Percentiles rank a stretch among this genome's conserved stretches.
phyloP scores from a whole-genome alignment of 2,329 filamentous ascomycete species.

The Ophiocordyceps camponoti-floridani region DNA sequence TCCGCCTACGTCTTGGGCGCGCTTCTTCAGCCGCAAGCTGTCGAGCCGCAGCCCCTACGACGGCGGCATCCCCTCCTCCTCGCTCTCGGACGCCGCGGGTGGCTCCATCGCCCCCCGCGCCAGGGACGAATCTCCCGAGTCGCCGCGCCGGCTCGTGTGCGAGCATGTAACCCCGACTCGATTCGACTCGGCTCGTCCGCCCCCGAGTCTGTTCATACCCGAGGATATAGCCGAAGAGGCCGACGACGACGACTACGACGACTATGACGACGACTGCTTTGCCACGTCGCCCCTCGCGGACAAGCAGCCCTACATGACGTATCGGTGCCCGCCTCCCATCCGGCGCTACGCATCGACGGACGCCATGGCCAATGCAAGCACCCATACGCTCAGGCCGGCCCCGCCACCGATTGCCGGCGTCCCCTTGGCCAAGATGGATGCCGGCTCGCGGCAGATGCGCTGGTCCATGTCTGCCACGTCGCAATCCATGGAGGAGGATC shows the following conservation, averaged over 20 bases:
- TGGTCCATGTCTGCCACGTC: conserved; percentile 12
- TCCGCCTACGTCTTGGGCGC: conserved; percentile 30
- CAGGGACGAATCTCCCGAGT: no score
- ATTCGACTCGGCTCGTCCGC: conserved; percentile 6
- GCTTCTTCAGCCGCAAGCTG: conserved; percentile 28
- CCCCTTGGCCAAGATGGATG: conserved; percentile 8
- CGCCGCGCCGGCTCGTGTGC: conserved; percentile 30
- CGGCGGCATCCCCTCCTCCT: background rate
- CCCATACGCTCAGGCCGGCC: conserved; percentile 3
- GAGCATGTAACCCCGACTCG: conserved; percentile 1
- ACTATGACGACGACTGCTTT: no score
- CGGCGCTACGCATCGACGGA: conserved; percentile 17
- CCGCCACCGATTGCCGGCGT: conserved; percentile 7
- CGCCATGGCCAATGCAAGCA: conserved; percentile 6
- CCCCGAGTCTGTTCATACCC: conserved; percentile 17
- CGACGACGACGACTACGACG: conserved; percentile 44
- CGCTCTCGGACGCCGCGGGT: background rate
- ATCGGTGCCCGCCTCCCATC: conserved; percentile 34
- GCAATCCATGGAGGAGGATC: conserved; percentile 21
- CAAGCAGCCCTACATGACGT: conserved; percentile 22
- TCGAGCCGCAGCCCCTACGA: background rate
- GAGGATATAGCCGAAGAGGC: conserved; percentile 18
- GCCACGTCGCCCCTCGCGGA: conserved; percentile 32
- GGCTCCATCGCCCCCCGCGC: no score
- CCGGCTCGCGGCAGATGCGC: conserved; percentile 7